Evolutionary conservation across 345 rosid genomes (phyloP), one percentile per base, ranked within the genome.

Genomic region (Eucalyptus pumila): DNA sequence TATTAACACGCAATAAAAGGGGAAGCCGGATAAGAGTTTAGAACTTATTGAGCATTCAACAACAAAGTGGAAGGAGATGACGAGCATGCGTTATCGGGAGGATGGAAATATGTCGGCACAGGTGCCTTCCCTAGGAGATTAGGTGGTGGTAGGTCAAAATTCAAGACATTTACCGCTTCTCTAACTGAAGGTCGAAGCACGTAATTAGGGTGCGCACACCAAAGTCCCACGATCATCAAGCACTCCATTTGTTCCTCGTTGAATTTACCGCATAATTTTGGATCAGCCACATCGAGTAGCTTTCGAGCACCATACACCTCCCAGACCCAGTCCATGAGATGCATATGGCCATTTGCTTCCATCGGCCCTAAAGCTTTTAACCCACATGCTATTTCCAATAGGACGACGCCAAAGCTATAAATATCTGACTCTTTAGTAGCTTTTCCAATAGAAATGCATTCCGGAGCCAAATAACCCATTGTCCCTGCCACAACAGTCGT

Each of bases 401-500:
- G 87, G 9, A 91, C 93, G 7, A 92, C 16, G 3, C 94, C 92
- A 11, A 92, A 90, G 48, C 94, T 90, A 49, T 89, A 91, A 14
- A 92, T 58, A 62, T 92, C 94, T 1, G 92, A 85, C 47, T 90
- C 91, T 87, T 89, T 90, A 17, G 60, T 89, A 8, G 91, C 87
- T 47, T 26, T 90, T n/a, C 88, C 80, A 9, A 85, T 81, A 21
- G 9, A 44, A 16, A 85, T 2, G 85, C 40, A 90, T 32, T 90
- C 91, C 0, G 90, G 93, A 30, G 91, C 91, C 69, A 90, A 58
- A 34, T 92, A 91, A 5, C 94, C 92, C 76, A 86, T 19, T 42
- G 94, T 89, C 27, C 92, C 94, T 30, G 91, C 89, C 34, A 89
- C 6, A 9, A 52, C 10, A 37, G 91, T 91, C 5, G 91, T 88